Base-by-base conservation (phyloP, 805 yeast species). In the Sugiyamaella americana region DNA sequence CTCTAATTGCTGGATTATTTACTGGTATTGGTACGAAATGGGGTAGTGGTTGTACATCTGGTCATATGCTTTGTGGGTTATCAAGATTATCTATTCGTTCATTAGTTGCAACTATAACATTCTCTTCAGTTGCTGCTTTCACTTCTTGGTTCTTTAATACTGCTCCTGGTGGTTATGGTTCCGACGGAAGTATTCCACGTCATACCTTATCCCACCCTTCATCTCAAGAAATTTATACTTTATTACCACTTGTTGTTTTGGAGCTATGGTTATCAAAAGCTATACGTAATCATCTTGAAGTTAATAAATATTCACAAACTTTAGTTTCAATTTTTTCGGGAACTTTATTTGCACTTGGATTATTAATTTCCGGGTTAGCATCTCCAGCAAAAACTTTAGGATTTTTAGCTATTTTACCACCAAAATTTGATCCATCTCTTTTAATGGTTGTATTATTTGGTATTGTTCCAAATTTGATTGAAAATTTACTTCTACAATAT, bases 1-100 rank as follows among this genome's bases (percentile, higher is more conserved):
- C 49, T 13, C 37, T 51, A 4, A 36, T 53, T 6, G 66, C 75
- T 1, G 79, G 80, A 0, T 46, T 66, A 0, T 52, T 74, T 1
- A 74, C 69, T 2, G 80, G 80, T 0, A 18, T 70, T 1, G 80
- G 80, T 1, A 70, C 80, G 0, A 66, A 66, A 29, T 55, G 64
- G 26, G 79, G 76, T 0, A 60, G 67, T 24, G 80, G 80, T 2
- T 76, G 80, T 47, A 76, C 80, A 1, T 74, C 79, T 0, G 80
- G 80, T 2, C 80, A 76, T 52, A 72, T 76, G 77, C 58, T 76
- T 4, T 62, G 65, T 17, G 80, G 80, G 0, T 43, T 75, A n/a
- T 69, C 78, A 6, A 61, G 79, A 40, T 52, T 72, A 3, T 61
- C 78, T 40, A 43, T 60, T 46, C 60, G 80, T 50, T 71, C 76